A percentile compares a stretch with the other conserved stretches of the same genome.
Conservation (phyloP, 2,329 filamentous ascomycete genomes). For the Niveomyces coronatus region DNA sequence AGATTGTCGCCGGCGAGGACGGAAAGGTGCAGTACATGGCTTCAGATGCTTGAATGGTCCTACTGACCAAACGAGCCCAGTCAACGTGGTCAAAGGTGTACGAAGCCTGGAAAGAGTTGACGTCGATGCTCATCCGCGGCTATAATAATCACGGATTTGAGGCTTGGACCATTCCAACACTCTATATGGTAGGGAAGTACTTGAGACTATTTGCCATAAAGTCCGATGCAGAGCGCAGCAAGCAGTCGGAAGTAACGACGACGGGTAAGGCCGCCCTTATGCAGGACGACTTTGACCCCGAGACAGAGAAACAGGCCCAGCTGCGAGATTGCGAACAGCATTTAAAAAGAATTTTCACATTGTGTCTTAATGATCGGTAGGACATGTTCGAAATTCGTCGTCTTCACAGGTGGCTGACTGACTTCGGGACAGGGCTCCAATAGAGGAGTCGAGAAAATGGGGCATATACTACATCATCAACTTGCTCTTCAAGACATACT, state of each 20-base stretch:
- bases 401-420: no score
- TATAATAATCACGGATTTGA: conserved; percentile 69
- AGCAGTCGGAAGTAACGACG: conserved; percentile 21
- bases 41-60: no score
- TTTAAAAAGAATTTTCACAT: conserved; percentile 82
- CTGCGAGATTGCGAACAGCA: conserved; percentile 85
- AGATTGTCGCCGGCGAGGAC: conserved; percentile 49
- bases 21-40: conserved; percentile 25
- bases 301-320: conserved; percentile 68
- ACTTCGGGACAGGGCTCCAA: conserved; percentile 48
- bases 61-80: no score
- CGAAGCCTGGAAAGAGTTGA: conserved; percentile 78
- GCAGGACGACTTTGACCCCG: conserved; percentile 73
- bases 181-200: conserved; percentile 82
- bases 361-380: conserved; percentile 84
- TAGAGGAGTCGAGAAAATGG: conserved; percentile 94
- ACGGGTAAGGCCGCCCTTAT: conserved; percentile 38
- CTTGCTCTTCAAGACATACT: conserved; percentile 95
- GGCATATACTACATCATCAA: conserved; percentile 93
- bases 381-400: no score
- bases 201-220: conserved; percentile 81
- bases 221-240: conserved; percentile 61
- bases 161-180: conserved; percentile 84
- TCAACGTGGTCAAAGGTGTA: conserved; percentile 77
- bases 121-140: conserved; percentile 65